phyloP scores from a whole-genome alignment of 2,329 filamentous ascomycete genomes.

The Penicillium verrucosum region DNA sequence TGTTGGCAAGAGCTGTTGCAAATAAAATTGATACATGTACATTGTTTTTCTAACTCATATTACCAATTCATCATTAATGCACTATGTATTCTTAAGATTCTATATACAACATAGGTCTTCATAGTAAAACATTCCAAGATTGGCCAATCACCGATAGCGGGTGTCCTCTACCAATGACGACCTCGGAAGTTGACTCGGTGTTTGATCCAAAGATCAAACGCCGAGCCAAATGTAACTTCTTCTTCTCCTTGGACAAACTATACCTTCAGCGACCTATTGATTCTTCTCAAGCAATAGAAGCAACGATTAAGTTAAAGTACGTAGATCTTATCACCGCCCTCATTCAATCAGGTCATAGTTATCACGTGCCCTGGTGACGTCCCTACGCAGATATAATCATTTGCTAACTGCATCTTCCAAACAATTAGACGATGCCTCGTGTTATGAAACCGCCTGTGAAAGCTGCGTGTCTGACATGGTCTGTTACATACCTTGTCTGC shows the following conservation, averaged over 20 bases:
- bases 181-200: background rate
- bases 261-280: background rate
- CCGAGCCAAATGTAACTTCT: background rate
- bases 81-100: background rate
- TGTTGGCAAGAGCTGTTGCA: slow-evolving; percentile 11
- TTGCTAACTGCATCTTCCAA: background rate
- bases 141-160: background rate
- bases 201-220: slow-evolving; percentile 1
- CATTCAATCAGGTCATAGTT: background rate
- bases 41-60: background rate
- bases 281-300: background rate
- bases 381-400: background rate
- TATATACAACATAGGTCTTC: background rate
- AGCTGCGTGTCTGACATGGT: slow-evolving; percentile 1
- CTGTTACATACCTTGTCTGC: background rate
- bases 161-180: background rate
- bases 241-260: background rate
- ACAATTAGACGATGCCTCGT: background rate
- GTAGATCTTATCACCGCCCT: background rate
- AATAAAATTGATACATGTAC: slow-evolving; percentile 2
- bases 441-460: background rate
- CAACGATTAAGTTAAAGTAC: background rate
- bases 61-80: background rate
- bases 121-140: background rate
- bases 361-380: slow-evolving; percentile 3